Base-by-base conservation (phyloP, 2,329 filamentous ascomycete species). In the Chaetoscypha palmicola region DNA sequence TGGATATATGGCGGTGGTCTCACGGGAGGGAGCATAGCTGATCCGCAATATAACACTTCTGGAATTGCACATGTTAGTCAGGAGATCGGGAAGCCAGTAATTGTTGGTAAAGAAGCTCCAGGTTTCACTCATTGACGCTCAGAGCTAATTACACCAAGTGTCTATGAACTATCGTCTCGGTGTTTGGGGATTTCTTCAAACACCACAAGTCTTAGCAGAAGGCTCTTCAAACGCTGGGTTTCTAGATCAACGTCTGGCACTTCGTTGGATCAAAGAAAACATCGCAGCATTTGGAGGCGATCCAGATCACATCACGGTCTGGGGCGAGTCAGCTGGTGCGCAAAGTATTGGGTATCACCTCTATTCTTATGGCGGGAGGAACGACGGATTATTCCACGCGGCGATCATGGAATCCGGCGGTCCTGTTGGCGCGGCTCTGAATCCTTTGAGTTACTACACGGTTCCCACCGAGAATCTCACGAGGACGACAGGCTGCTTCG, bases 201-300 rank as follows among this genome's bases (percentile, higher is more conserved):
- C 74, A 78, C 63, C 64, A 5, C 52, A 74, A 45, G 66, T 76
- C 10, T 66, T 70, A 1, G 63, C 63, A 8, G 53, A 74, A 45
- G 55, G 74, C 26, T 64, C 78, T 40, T 86, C 86, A 48, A 87
- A 86, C 49, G 64, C 81, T 9, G 81, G 81, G 1, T 61, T 83
- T 40, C 66, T 70, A 48, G 79, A 83, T 54, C 77, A 82, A 61
- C 68, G 73, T 47, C 55, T 70, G n/a, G 68, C 75, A 9, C 64
- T 82, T 16, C 62, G 66, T 43, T 83, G 78, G 79, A 69, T 81
- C 30, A 66, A 67, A 46, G 64, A 69, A 23, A 81, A 79, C 58
- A 89, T 57, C 61, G 85, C 4, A 83, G 83, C 4, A 70, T 86
- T 3, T 68, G 84, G 84, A 0, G 79, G 77, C 1, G 71, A 81